A percentile compares a stretch with the other conserved stretches of the same genome.
Conservation (phyloP, 495 filamentous ascomycete species). For the Bombardia bombarda region DNA sequence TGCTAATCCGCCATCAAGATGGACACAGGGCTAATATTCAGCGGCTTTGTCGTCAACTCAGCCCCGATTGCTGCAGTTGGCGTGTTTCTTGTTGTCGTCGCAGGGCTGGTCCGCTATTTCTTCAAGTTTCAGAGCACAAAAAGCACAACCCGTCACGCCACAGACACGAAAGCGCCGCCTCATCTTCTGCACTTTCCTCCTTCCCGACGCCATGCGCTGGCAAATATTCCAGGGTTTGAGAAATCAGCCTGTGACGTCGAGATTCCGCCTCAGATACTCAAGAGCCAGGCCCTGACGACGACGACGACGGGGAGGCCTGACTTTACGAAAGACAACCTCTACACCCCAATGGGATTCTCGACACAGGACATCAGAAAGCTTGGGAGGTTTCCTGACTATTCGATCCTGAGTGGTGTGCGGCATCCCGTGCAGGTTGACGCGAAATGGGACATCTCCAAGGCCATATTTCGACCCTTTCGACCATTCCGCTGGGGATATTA, state of each 20-base stretch:
- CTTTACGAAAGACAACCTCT: slow-evolving; percentile 6
- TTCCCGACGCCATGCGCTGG: slow-evolving; percentile 36
- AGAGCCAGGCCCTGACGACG: slow-evolving; percentile 9
- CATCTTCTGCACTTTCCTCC: slow-evolving; percentile 14
- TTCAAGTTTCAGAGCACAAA: not conserved
- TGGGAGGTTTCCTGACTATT: slow-evolving; percentile 81
- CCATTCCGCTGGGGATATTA: slow-evolving; percentile 86
- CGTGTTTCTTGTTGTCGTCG: no score
- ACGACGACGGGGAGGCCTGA: slow-evolving; percentile 3
- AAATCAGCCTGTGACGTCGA: not conserved
- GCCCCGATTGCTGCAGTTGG: no score
- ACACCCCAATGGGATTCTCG: slow-evolving; percentile 41
- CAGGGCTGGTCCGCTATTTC: not conserved
- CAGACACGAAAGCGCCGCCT: slow-evolving; percentile 3
- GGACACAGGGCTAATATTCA: no score
- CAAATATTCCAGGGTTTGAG: slow-evolving; percentile 5
- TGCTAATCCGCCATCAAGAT: no score
- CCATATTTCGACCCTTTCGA: slow-evolving; percentile 62
- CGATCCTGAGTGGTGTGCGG: slow-evolving; percentile 69
- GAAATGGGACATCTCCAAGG: slow-evolving; percentile 55
- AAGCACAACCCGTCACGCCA: not conserved
- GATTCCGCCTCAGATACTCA: slow-evolving; percentile 6
- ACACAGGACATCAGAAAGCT: slow-evolving; percentile 63
- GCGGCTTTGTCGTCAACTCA: no score
- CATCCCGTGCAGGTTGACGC: slow-evolving; percentile 56